These are phyloP conservation scores for Talaromyces piceae DNA, from an alignment of 2,329 filamentous ascomycete species.

Conservation along the genomic window DNA sequence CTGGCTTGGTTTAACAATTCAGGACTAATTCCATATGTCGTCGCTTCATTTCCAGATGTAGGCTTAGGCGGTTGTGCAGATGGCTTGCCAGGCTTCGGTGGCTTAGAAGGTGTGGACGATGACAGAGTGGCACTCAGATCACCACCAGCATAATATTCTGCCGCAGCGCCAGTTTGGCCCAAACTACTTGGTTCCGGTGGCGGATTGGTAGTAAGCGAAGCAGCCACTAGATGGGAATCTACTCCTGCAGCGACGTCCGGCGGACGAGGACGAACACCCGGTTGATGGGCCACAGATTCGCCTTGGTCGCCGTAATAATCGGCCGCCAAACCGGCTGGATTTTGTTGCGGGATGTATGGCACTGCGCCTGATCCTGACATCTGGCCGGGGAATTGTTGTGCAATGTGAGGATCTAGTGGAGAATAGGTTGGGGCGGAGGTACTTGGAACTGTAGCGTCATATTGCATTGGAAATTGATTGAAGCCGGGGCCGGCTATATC, in stretches of 20 bases:
- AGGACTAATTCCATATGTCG: slow-evolving; percentile 37
- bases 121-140: slow-evolving; percentile 13
- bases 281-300: slow-evolving; percentile 52
- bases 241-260: slow-evolving; percentile 48
- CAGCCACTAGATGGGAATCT: slow-evolving; percentile 50
- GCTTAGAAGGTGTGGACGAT: slow-evolving; percentile 19
- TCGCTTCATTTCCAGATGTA: slow-evolving; percentile 13
- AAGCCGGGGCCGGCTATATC: slow-evolving; percentile 25
- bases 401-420: slow-evolving; percentile 41
- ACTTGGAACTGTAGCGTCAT: slow-evolving; percentile 19
- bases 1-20: slow-evolving; percentile 18
- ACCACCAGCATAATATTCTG: slow-evolving; percentile 45
- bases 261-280: slow-evolving; percentile 49
- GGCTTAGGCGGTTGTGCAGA: slow-evolving; percentile 7
- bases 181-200: slow-evolving; percentile 52
- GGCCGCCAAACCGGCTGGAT: slow-evolving; percentile 48
- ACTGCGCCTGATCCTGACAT: slow-evolving; percentile 28
- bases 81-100: slow-evolving; percentile 24
- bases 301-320: slow-evolving; percentile 59
- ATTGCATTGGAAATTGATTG: slow-evolving; percentile 28
- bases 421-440: slow-evolving; percentile 20
- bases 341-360: slow-evolving; percentile 41
- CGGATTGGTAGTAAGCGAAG: slow-evolving; percentile 45
- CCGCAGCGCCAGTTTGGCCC: slow-evolving; percentile 43
- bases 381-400: slow-evolving; percentile 53